Evolutionary conservation across 176 grass and related monocot genomes (phyloP).

Genomic region (Hordeum marinum): DNA sequence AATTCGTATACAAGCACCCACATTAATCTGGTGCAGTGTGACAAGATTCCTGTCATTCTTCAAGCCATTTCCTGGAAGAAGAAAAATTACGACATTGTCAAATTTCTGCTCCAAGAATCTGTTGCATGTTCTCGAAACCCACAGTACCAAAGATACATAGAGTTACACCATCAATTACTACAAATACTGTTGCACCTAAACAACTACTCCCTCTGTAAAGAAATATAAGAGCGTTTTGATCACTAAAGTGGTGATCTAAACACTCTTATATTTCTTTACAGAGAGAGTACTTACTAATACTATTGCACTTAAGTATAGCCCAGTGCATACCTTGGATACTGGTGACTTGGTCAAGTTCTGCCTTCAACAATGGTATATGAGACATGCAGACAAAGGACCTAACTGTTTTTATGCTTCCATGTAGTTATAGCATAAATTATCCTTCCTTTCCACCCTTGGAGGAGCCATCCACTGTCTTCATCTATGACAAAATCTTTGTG

Average conservation of each 20-base stretch:
- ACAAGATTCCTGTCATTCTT: neutral
- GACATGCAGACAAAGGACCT: conserved; percentile 6
- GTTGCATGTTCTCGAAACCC: neutral
- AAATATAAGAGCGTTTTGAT: too few species aligned
- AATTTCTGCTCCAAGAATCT: neutral
- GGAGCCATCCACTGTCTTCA: conserved; percentile 83
- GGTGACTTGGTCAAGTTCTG: neutral
- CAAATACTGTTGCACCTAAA: neutral
- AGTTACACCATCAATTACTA: neutral
- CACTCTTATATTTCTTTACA: neutral
- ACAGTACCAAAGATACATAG: neutral
- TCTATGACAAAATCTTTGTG: conserved; percentile 99
- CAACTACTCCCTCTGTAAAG: neutral
- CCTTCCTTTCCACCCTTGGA: conserved; percentile 99
- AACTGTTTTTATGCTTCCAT: conserved; percentile 72
- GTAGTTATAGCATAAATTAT: conserved; percentile 88
- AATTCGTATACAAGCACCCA: conserved; percentile 4
- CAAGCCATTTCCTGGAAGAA: conserved; percentile 33
- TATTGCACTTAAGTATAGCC: neutral
- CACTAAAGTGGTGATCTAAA: too few species aligned
- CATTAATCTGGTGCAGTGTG: neutral
- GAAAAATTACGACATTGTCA: neutral
- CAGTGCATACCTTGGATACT: conserved; percentile 22
- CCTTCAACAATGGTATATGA: conserved; percentile 10
- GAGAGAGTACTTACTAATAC: neutral